Evolutionary conservation across 129 eudicot genomes (phyloP).

Genomic region (Pseudognaphalium luteoalbum): DNA sequence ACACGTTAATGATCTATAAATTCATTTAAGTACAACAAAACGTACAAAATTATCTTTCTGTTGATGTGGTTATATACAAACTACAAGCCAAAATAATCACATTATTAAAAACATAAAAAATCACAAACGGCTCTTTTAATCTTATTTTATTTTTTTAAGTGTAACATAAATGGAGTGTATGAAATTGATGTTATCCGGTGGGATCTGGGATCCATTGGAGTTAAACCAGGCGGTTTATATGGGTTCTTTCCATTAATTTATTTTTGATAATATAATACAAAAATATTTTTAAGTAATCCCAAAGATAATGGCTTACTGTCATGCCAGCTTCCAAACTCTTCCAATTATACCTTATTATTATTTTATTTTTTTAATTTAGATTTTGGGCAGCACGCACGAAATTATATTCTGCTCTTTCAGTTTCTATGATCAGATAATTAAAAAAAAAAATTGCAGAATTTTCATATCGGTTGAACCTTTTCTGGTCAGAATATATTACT

Average conservation of each 20-base stretch:
- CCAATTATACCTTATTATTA: slow-evolving; percentile 33
- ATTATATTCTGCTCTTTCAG: not conserved
- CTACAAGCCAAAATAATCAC: no score
- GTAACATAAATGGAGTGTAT: slow-evolving; percentile 22
- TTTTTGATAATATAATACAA: not conserved
- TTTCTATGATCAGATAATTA: not conserved
- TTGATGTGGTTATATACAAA: no score
- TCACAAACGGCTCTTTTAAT: slow-evolving; percentile 13
- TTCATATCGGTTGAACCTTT: not conserved
- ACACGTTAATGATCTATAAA: no score
- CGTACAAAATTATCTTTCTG: no score
- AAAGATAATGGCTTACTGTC: slow-evolving; percentile 28
- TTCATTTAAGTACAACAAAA: no score
- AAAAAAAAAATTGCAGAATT: not conserved
- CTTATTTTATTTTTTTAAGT: not conserved
- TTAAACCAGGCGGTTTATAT: slow-evolving; percentile 38
- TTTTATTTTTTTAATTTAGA: not conserved
- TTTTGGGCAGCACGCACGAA: not conserved
- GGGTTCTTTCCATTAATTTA: slow-evolving; percentile 18
- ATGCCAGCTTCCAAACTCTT: slow-evolving; percentile 41
- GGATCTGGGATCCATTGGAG: slow-evolving; percentile 47
- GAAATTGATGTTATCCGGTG: slow-evolving; percentile 47
- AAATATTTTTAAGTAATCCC: slow-evolving; percentile 21
- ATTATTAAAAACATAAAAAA: not conserved
- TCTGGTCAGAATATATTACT: not conserved